Evolutionary conservation across 257 asterid species (phyloP), one percentile per base, ranked within the genome.

Genomic region (Leonotis leonurus): DNA sequence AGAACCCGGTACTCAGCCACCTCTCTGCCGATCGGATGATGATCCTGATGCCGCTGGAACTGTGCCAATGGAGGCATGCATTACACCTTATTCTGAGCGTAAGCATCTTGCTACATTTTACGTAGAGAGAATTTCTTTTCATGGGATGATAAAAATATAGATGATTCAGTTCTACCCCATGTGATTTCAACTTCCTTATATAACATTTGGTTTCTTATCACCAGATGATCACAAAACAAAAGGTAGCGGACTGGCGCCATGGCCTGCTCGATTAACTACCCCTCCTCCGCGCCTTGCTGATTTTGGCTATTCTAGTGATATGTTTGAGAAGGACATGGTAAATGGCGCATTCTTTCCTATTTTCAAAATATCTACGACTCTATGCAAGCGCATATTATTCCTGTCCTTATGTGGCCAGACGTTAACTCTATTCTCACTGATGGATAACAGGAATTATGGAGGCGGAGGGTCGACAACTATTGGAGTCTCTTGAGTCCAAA

Each of bases 241-340:
- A 50, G 99, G 99, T 53, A 86, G 96, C 59, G 97, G 88, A 60
- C 82, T 92, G 70, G 91, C 88, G 49, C 97, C 97, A 27, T 92
- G 99, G 99, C 99, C 99, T 43, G 89, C 93, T 18, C 81, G 97
- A 61, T 64, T 89, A 65, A 85, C 93, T 36, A 30, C 96, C 58
- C 85, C 95, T 55, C 96, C 99, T 40, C 99, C 99, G 6, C 89
- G 99, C 36, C 96, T 92, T 74, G 86, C 96, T 70, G 99, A 92
- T 81, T 84, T 92, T 60, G 97, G 99, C 75, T 92, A 89, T 74
- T 86, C 99, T 5, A 77, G 21, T 67, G 97, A 92, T 25, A 85
- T 79, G 85, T 92, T 91, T 73, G 93, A 81, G 56, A 92, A 89
- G 73, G 96, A 92, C 72, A 64, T 61, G 95, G 99, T 92, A 92